phyloP scores from a whole-genome alignment of 306 rosid species.

The Sphenostylis stenocarpa region DNA sequence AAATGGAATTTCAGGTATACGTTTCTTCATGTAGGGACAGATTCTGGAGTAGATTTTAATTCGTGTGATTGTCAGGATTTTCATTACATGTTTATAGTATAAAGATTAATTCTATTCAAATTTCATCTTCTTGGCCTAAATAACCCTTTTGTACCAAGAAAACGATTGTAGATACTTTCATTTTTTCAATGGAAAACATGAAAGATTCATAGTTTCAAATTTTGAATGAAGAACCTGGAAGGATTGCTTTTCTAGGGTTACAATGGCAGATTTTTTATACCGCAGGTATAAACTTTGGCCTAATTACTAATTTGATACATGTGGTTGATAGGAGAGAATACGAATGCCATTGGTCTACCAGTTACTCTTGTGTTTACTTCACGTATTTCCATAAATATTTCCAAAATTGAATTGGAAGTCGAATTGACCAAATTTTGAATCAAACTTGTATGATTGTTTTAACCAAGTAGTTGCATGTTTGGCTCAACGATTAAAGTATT shows the following conservation, averaged over 20 bases:
- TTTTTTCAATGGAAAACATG: constrained; percentile 6
- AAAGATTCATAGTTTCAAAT: not conserved
- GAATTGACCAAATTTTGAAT: not conserved
- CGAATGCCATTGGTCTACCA: not conserved
- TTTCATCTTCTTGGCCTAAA: constrained; percentile 22
- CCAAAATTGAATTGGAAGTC: not conserved
- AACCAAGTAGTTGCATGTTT: not conserved
- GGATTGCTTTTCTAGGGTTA: not conserved
- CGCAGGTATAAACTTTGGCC: not conserved
- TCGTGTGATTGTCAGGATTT: constrained; percentile 28
- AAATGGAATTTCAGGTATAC: constrained; percentile 48
- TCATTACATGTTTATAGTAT: constrained; percentile 18
- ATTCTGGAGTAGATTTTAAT: constrained; percentile 21
- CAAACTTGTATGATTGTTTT: not conserved
- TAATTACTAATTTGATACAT: not conserved
- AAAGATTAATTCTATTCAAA: constrained; percentile 30
- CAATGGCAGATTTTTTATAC: not conserved
- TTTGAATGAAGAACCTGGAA: not conserved
- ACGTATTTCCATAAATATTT: not conserved
- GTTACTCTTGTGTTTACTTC: not conserved
- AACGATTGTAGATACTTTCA: constrained; percentile 34
- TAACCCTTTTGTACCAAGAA: constrained; percentile 19
- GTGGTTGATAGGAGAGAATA: not conserved
- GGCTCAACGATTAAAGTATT: too few species aligned
- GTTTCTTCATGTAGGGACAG: constrained; percentile 28